Conservation (phyloP, 148 eudicot genomes). For the Oxyria digyna region DNA sequence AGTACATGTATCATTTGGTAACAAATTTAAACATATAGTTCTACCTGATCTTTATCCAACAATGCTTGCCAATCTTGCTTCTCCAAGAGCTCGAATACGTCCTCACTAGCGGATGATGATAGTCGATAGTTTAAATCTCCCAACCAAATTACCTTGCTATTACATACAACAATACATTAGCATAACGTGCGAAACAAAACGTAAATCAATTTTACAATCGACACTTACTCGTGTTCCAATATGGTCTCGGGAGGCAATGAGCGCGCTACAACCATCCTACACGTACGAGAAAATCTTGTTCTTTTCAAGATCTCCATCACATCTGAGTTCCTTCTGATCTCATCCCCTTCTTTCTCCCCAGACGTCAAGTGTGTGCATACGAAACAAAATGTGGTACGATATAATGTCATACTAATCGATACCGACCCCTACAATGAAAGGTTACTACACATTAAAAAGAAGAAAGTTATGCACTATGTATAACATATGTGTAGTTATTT, state of each 20-base stretch:
- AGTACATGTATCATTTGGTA: too few relatives aligned
- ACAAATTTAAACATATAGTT: neutral
- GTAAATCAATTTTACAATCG: neutral
- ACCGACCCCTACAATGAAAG: constrained; percentile 35
- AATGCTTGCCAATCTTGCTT: constrained; percentile 51
- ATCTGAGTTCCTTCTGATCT: constrained; percentile 41
- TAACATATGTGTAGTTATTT: neutral
- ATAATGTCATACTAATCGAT: constrained; percentile 56
- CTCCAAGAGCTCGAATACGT: constrained; percentile 28
- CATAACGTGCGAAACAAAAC: neutral
- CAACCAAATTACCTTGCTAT: constrained; percentile 56
- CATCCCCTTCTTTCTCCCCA: constrained; percentile 59
- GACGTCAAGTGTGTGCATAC: constrained; percentile 67
- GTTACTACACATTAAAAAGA: neutral
- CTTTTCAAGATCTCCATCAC: constrained; percentile 45
- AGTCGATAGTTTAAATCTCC: constrained; percentile 65
- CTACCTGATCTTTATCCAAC: constrained; percentile 59
- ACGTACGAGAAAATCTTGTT: constrained; percentile 38
- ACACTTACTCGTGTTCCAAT: constrained; percentile 51
- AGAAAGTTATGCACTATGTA: neutral
- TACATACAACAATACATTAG: neutral
- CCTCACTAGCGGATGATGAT: constrained; percentile 15
- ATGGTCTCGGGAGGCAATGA: constrained; percentile 27
- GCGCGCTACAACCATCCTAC: constrained; percentile 10
- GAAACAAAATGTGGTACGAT: constrained; percentile 46